phyloP scores from a whole-genome alignment of 2,329 filamentous ascomycete genomes.

The Claviceps capensis region DNA sequence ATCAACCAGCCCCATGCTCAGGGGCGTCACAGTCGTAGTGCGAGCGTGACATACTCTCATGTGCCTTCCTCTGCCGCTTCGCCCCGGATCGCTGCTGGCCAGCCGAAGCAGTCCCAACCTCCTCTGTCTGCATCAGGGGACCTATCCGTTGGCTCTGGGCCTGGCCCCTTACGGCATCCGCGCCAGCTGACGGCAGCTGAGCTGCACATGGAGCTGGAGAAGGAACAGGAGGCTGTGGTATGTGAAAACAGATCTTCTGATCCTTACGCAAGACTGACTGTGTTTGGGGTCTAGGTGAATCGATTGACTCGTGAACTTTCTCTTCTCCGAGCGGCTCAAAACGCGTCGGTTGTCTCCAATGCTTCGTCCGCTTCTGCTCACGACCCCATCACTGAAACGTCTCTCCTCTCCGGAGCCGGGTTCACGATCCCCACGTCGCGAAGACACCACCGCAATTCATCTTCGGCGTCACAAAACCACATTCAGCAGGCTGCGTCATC shows the following conservation, averaged over 20 bases:
- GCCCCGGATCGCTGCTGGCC: constrained; percentile 8
- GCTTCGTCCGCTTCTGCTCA: constrained; percentile 43
- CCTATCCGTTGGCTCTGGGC: constrained; percentile 38
- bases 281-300: constrained; percentile 52
- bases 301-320: constrained; percentile 81
- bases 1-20: constrained; percentile 21
- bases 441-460: constrained; percentile 44
- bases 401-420: constrained; percentile 41
- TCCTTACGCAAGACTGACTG: no score
- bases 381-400: constrained; percentile 33
- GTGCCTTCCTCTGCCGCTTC: constrained; percentile 19
- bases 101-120: constrained; percentile 17
- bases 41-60: constrained; percentile 12
- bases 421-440: constrained; percentile 43
- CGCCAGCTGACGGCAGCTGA: constrained; percentile 79
- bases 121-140: constrained; percentile 18
- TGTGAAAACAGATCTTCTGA: constrained; percentile 15
- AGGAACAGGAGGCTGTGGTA: constrained; percentile 90
- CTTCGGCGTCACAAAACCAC: constrained; percentile 39
- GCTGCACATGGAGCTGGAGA: constrained; percentile 78
- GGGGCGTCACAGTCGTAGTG: constrained; percentile 6
- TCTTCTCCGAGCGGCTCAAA: constrained; percentile 59
- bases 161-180: constrained; percentile 72
- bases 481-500: constrained; percentile 23
- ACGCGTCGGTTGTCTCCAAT: constrained; percentile 52